These are phyloP conservation scores for Aphanoascus verrucosus DNA, from an alignment of 2,329 filamentous ascomycete species.

Conservation along the genomic window DNA sequence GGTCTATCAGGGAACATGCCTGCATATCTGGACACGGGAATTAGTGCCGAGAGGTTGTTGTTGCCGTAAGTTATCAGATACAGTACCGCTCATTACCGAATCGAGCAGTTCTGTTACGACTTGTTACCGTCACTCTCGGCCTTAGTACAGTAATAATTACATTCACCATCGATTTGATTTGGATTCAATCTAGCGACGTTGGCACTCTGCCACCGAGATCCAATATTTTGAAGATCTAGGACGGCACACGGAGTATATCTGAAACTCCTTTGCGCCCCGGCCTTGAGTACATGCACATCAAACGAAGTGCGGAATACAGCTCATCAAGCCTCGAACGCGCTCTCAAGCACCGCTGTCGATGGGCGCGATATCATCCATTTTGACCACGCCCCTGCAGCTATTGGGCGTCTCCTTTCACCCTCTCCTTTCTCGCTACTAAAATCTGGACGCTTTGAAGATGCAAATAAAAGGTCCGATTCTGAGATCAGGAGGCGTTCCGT, in stretches of 20 bases:
- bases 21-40: conserved; percentile 6
- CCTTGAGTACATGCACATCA: neutral
- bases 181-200: neutral
- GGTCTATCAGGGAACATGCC: conserved; percentile 1
- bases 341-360: too few species aligned
- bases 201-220: neutral
- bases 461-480: too few species aligned
- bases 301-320: too few species aligned
- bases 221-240: too few species aligned
- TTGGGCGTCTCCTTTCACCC: too few species aligned
- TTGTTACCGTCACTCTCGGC: neutral
- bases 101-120: neutral
- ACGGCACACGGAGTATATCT: neutral
- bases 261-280: neutral
- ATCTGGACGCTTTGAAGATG: too few species aligned
- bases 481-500: neutral
- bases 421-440: too few species aligned
- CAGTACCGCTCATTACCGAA: conserved; percentile 1
- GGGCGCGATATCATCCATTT: too few species aligned
- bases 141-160: neutral
- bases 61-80: neutral
- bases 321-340: too few species aligned
- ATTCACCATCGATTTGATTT: neutral
- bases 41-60: conserved; percentile 6
- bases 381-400: too few species aligned